Base-by-base conservation (phyloP, 768 basidiomycete genomes). In the Harrya chromipes region DNA sequence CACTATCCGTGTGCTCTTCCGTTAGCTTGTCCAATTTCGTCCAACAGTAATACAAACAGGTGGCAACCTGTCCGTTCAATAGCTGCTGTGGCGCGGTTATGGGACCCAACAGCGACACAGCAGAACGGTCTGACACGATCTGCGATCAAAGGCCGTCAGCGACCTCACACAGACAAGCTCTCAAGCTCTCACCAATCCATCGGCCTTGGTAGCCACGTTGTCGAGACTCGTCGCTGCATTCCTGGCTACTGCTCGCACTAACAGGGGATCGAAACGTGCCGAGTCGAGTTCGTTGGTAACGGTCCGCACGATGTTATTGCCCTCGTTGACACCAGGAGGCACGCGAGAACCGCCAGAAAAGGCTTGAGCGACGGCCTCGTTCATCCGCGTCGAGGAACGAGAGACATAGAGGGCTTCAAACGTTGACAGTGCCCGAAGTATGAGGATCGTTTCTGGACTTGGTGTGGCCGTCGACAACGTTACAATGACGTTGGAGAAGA, bases 381-480 rank as follows among this genome's bases (percentile, higher is more conserved):
- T 93, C 58, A 98, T 77, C 45, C 90, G 82, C 50, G 82, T 87
- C 0, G 85, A 80, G 0, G 90, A 90, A 26, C 90, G 84, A 2
- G 90, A 81, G 3, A 98, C 78, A 68, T 97, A 99, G n/a, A 89
- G 76, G 0, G 85, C 74, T 64, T 98, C 97, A 55, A 98, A 87
- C 8, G 78, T 80, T 6, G 86, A 82, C 39, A 98, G 75, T 0
- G 93, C 82, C 4, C 90, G 87, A 3, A 99, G 78, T 31, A 94
- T 75, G 34, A 98, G 74, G 38, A 97, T 76, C 1, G 97, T 94
- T 70, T 99, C 97, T 33, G 95, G 90, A 59, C 94, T 97, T 45
- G 43, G 19, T 35, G 26, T 21, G 16, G 6, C 47, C 5, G 48
- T 52, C 21, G 27, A 43, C 26, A 39, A 47, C 37, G 43, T n/a